Evolutionary conservation across 2,329 filamentous ascomycete genomes (phyloP).

Genomic region (Coniochaeta prunicola): DNA sequence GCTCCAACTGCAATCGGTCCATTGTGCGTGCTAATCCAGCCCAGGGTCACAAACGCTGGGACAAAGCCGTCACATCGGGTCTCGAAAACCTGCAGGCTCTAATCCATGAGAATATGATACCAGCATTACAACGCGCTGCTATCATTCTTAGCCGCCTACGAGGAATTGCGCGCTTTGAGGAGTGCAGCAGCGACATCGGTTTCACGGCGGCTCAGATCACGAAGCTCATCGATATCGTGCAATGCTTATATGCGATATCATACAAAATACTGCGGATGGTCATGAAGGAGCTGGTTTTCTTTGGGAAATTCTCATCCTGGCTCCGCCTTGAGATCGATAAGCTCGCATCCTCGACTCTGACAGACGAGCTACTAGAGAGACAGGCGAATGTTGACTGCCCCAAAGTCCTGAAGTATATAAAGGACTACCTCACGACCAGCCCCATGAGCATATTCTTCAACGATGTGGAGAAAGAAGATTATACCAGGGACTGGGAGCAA

Average conservation of each 20-base stretch:
- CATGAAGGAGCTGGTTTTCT: constrained; percentile 72
- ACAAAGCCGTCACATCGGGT: constrained; percentile 73
- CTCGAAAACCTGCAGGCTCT: constrained; percentile 71
- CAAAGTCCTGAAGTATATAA: constrained; percentile 71
- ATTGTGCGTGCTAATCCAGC: constrained; percentile 5
- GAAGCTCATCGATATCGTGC: constrained; percentile 61
- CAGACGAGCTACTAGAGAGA: constrained; percentile 69
- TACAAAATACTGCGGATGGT: constrained; percentile 66
- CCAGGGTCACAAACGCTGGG: constrained; percentile 90
- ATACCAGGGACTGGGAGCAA: constrained; percentile 35
- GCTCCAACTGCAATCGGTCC: neutral
- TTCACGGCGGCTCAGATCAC: constrained; percentile 58
- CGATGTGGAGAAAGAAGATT: constrained; percentile 41
- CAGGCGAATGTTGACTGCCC: constrained; percentile 68
- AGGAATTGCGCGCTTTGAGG: constrained; percentile 76
- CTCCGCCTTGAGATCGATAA: constrained; percentile 76
- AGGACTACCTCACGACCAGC: constrained; percentile 59
- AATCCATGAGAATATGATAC: constrained; percentile 81
- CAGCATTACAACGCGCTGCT: constrained; percentile 74
- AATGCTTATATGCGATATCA: constrained; percentile 67
- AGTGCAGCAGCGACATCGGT: constrained; percentile 57
- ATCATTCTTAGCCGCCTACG: constrained; percentile 77
- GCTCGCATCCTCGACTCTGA: constrained; percentile 55
- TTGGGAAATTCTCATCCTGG: constrained; percentile 75
- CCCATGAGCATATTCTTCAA: constrained; percentile 56